Conservation (phyloP, 306 rosid genomes). For the Ziziphus jujuba region DNA sequence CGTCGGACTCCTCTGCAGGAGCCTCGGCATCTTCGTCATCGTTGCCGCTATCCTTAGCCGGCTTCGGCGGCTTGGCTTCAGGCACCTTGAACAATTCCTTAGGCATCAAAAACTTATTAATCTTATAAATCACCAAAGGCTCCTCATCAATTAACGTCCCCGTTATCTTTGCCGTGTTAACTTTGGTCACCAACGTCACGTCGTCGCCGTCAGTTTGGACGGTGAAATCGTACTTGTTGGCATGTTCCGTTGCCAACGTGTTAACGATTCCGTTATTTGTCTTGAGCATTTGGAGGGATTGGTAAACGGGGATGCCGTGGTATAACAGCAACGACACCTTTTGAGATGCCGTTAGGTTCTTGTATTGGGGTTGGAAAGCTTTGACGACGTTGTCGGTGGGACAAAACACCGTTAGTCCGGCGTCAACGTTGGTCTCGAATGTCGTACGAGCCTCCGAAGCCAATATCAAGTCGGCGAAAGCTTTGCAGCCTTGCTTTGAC, state of each 20-base stretch:
- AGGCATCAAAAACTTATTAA: constrained; percentile 70
- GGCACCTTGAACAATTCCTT: constrained; percentile 61
- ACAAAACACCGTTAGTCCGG: constrained; percentile 88
- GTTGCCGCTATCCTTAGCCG: constrained; percentile 33
- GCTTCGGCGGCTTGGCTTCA: constrained; percentile 16
- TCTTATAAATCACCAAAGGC: constrained; percentile 70
- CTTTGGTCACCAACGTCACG: constrained; percentile 63
- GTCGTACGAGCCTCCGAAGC: constrained; percentile 58
- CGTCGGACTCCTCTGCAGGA: constrained; percentile 38
- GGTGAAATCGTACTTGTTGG: constrained; percentile 76
- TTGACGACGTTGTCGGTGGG: constrained; percentile 59
- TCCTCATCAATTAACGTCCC: constrained; percentile 81
- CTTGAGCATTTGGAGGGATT: constrained; percentile 71
- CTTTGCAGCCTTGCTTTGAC: constrained; percentile 83
- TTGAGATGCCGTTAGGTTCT: constrained; percentile 59
- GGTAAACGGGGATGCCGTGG: constrained; percentile 78
- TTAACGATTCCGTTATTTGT: constrained; percentile 70
- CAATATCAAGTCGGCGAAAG: constrained; percentile 61
- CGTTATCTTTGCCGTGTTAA: constrained; percentile 49
- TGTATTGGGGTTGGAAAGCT: constrained; percentile 64
- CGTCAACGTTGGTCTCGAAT: constrained; percentile 56
- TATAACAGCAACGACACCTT: constrained; percentile 60
- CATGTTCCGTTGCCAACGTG: constrained; percentile 81
- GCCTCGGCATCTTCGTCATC: constrained; percentile 12
- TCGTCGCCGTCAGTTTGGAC: constrained; percentile 79